Conservation (phyloP, 2,329 filamentous ascomycete species). For the Talaromyces funiculosus region DNA sequence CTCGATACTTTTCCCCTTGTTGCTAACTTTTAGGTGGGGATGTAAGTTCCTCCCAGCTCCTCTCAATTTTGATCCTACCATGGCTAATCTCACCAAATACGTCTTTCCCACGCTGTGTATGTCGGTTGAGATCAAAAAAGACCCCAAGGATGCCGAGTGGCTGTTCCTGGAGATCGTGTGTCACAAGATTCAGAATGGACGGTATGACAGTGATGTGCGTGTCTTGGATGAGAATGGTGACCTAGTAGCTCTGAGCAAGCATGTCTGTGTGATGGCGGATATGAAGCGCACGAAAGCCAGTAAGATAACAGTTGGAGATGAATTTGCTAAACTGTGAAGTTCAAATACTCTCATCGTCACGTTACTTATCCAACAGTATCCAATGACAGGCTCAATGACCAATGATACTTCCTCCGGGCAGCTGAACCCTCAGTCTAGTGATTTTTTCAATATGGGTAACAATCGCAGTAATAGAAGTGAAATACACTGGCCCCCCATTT, state of each 20-base stretch:
- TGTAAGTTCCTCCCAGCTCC: constrained; percentile 10
- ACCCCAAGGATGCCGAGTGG: constrained; percentile 12
- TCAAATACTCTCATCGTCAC: neutral
- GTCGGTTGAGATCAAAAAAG: constrained; percentile 10
- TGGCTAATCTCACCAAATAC: constrained; percentile 9
- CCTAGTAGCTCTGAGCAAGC: constrained; percentile 7
- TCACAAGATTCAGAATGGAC: constrained; percentile 9
- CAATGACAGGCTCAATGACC: neutral
- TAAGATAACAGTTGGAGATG: constrained; percentile 7
- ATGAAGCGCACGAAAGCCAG: constrained; percentile 9
- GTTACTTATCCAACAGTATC: neutral
- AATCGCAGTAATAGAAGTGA: constrained; percentile 11
- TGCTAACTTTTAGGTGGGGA: neutral
- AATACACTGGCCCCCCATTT: constrained; percentile 5
- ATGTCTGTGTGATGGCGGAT: constrained; percentile 6
- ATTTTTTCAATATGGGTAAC: neutral
- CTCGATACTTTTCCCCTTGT: accelerated
- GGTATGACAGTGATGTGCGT: constrained; percentile 10
- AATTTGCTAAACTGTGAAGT: constrained; percentile 3
- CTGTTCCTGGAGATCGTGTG: constrained; percentile 4
- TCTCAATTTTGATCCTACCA: constrained; percentile 12
- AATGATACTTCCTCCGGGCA: constrained; percentile 1
- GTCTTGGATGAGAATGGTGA: constrained; percentile 10
- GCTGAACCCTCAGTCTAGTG: constrained; percentile 5
- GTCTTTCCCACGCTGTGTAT: constrained; percentile 10